These are phyloP conservation scores for Chrysoporthe austroafricana DNA, from an alignment of 2,329 filamentous ascomycete genomes.

Conservation along the genomic window DNA sequence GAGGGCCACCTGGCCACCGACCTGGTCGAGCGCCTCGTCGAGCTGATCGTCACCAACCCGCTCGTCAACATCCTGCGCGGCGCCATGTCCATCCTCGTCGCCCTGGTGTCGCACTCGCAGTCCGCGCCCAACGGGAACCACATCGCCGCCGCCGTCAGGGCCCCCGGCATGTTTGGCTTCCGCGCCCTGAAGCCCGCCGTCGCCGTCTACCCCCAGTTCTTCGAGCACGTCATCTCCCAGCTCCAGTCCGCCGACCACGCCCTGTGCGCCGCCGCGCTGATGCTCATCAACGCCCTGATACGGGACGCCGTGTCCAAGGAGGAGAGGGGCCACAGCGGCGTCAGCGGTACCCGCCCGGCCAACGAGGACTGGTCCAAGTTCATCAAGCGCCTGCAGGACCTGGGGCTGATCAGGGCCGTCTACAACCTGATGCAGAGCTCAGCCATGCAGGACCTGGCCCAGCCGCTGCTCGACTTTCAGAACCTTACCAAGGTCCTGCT, in stretches of 20 bases:
- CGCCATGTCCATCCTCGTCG: constrained; percentile 94
- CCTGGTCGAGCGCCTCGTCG: constrained; percentile 77
- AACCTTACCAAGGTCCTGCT: constrained; percentile 85
- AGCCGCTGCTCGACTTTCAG: constrained; percentile 92
- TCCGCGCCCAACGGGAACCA: constrained; percentile 47
- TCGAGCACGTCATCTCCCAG: constrained; percentile 90
- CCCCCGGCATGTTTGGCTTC: constrained; percentile 77
- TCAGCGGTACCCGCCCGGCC: constrained; percentile 39
- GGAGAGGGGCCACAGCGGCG: constrained; percentile 46
- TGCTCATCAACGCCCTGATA: constrained; percentile 94
- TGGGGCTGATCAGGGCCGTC: constrained; percentile 90
- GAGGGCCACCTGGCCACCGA: constrained; percentile 66
- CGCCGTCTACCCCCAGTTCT: constrained; percentile 88
- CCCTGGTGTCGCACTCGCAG: constrained; percentile 86
- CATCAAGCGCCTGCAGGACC: constrained; percentile 88
- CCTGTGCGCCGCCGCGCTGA: constrained; percentile 91
- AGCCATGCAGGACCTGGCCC: constrained; percentile 84
- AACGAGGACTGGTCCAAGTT: constrained; percentile 90
- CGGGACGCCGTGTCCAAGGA: constrained; percentile 85
- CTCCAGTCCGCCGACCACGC: constrained; percentile 94
- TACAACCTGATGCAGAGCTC: constrained; percentile 95
- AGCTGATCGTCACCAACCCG: constrained; percentile 91
- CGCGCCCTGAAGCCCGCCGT: constrained; percentile 90
- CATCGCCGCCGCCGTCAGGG: constrained; percentile 34
- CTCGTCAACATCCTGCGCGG: constrained; percentile 96